phyloP scores from a whole-genome alignment of 169 alveolate genomes.

The Blepharisma undulans region DNA sequence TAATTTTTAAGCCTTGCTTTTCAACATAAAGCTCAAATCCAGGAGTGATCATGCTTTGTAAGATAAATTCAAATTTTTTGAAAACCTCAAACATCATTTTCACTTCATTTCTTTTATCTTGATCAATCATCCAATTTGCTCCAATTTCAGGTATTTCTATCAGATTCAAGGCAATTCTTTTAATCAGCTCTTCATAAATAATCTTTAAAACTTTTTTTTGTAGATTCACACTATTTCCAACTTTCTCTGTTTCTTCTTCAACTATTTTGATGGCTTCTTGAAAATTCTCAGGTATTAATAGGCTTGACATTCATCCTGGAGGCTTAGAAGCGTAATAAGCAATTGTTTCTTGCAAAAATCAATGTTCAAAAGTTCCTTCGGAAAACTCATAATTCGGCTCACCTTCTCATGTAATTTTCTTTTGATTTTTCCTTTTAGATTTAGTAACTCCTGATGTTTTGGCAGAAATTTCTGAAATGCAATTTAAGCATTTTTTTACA shows the following conservation, averaged over 20 bases:
- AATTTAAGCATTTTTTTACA: conserved; percentile 49
- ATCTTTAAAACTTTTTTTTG: conserved; percentile 20
- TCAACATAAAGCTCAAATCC: conserved; percentile 69
- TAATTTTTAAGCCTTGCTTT: conserved; percentile 59
- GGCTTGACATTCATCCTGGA: conserved; percentile 38
- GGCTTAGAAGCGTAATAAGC: conserved; percentile 6
- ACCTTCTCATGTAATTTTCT: conserved; percentile 54
- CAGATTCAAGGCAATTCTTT: conserved; percentile 46
- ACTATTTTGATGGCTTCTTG: conserved; percentile 43
- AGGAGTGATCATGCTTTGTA: conserved; percentile 51
- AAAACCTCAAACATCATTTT: conserved; percentile 54
- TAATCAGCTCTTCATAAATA: conserved; percentile 42
- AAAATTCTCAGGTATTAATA: conserved; percentile 58
- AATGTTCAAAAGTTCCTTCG: conserved; percentile 45
- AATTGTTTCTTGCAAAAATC: conserved; percentile 5
- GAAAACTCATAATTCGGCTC: conserved; percentile 37
- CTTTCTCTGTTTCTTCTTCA: conserved; percentile 40
- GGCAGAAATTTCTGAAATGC: not conserved
- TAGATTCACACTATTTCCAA: no score
- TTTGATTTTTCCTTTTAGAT: not conserved
- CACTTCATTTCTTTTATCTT: conserved; percentile 65
- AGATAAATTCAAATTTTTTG: conserved; percentile 51
- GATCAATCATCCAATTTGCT: conserved; percentile 70
- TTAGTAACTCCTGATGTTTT: not conserved
- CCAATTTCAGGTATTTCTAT: no score